Evolutionary conservation across 768 basidiomycete species (phyloP), one percentile per base, ranked within the genome.

Genomic region (Lactarius hatsudake): DNA sequence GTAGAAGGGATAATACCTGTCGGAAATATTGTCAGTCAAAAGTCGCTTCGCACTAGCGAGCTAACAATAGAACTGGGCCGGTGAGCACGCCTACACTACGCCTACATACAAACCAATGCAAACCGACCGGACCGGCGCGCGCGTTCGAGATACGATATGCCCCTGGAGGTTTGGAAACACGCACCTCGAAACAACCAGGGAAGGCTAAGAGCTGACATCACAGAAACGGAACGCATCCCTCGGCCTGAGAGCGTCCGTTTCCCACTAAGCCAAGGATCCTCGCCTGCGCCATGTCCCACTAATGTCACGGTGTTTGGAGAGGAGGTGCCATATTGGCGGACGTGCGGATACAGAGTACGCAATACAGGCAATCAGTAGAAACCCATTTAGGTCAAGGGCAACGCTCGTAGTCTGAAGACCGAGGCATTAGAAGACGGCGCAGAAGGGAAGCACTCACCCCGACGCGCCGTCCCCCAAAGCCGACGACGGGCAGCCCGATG

Each of bases 181-280:
- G 26, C 30, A 61, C 60, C 32, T 26, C 34, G 43, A 34, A n/a
- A 36, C 23, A 23, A 36, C 15, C 45, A 13, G 15, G 32, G 60
- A 5, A 61, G 17, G 15, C 20, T 51, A 17, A 32, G 45, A 26
- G 43, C 59, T 36, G 30, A 26, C 32, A 13, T 51, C 45, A 20
- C 43, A 34, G 59, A 61, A 61, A 34, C 45, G 45, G 32, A 61
- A 51, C 60, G 32, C 32, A 17, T 61, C 45, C 32, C 45, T 61
- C 59, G 43, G 59, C 59, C 59, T 13, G 59, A 48, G 59, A 61
- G 59, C 43, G 28, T 34, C 59, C 59, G 48, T 30, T 8, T 61
- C 43, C 43, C 15, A 32, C 28, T n/a, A 23, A 34, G 59, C 42
- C 28, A 32, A 55, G 28, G 8, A 17, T 8, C 48, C 42, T 3